Base-by-base conservation (phyloP, 1,139 yeast species). In the Scheffersomyces stambukii region DNA sequence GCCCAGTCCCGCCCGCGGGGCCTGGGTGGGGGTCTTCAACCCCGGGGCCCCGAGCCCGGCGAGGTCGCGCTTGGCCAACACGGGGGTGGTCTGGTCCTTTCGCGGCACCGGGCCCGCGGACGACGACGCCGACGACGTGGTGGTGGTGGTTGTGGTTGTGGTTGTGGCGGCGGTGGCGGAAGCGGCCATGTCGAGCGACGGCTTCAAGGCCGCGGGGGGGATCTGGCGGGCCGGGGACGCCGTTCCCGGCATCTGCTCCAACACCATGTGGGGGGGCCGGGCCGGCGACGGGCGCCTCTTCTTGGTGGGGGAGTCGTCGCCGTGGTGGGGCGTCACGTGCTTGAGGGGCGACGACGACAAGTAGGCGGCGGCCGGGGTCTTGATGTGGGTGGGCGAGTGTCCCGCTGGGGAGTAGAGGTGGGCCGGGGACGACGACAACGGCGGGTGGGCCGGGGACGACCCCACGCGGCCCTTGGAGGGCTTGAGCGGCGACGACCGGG, bases 301-400 rank as follows among this genome's bases (percentile, higher is more conserved):
- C 37, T 60, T 64, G 5, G 58, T 56, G 6, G 71, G 70, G 11
- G 67, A 57, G 21, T 60, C 53, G n/a, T 46, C 41, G 5, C 49
- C 41, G 16, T 28, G 10, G 8, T 16, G 6, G 8, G 6, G 8
- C 5, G 9, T 10, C 6, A 45, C 38, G 27, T 53, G 46, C 30
- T 54, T 59, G 25, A 56, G 42, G 3, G 70, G 66, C 11, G 61
- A 54, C 22, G 63, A 59, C 14, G 58, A 51, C 17, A 57, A 52
- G 35, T 50, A 57, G 16, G 50, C 43, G 15, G 63, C 60, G 2
- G 65, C 60, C 5, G 66, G 61, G 5, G 65, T 52, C 33, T 55
- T 56, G 35, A 59, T 59, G 37, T 64, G 70, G 5, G 70, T 63
- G 9, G 73, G 72, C 9, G 66, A 60, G 36, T 57, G 59, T 2